These are phyloP conservation scores for Tetrahymena thermophila DNA, from an alignment of 73 alveolate genomes.

Conservation along the genomic window DNA sequence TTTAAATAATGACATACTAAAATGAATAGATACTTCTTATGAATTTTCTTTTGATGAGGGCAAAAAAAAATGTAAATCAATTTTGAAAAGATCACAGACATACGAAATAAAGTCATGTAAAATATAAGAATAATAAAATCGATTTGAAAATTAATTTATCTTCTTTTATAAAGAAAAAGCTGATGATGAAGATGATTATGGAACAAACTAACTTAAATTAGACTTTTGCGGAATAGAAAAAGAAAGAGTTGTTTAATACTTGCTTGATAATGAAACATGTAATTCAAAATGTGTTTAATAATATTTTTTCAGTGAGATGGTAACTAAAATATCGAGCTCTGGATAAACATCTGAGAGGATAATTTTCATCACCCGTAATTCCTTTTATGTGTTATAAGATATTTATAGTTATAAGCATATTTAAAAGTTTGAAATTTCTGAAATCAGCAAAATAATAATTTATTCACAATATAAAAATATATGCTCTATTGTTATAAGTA, in stretches of 20 bases:
- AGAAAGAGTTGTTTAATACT: neutral
- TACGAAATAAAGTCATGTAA: neutral
- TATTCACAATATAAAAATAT: neutral
- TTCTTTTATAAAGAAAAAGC: too few relatives aligned
- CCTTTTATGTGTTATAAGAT: neutral
- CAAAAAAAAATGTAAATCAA: neutral
- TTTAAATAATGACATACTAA: too few relatives aligned
- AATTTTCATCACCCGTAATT: neutral
- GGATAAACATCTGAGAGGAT: neutral
- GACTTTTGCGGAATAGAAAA: neutral
- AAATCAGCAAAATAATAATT: neutral
- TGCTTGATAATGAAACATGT: neutral
- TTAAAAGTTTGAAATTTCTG: neutral
- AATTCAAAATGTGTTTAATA: too few relatives aligned
- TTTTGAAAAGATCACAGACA: neutral
- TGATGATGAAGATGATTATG: neutral
- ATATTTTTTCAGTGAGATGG: neutral
- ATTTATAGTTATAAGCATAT: neutral
- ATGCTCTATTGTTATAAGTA: neutral
- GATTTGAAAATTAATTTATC: too few relatives aligned
- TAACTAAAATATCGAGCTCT: neutral
- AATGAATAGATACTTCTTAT: too few relatives aligned
- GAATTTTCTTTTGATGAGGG: too few relatives aligned
- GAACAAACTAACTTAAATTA: too few relatives aligned
- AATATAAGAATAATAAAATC: too few relatives aligned